Percentiles rank a stretch among this genome's conserved stretches.
These are phyloP conservation scores for Penicillium hesseltinei DNA, from an alignment of 2,329 filamentous ascomycete genomes.

Conservation along the genomic window DNA sequence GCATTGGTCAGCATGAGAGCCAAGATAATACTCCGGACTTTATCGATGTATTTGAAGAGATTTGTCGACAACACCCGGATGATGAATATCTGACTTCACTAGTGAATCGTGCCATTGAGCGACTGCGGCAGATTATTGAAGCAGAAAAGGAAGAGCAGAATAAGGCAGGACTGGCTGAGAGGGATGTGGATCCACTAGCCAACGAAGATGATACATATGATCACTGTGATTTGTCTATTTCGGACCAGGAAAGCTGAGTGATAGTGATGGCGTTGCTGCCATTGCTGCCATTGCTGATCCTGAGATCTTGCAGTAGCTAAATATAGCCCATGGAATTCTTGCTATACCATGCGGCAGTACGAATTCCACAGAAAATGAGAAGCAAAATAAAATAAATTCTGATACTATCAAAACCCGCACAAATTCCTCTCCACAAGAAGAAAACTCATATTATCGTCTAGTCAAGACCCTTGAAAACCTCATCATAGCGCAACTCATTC, in stretches of 20 bases:
- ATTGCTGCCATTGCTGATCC: too few relatives aligned
- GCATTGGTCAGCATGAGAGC: not conserved
- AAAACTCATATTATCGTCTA: not conserved
- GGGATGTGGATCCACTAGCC: not conserved
- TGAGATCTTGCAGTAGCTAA: not conserved
- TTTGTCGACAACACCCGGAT: not conserved
- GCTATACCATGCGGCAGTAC: not conserved
- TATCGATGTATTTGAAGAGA: not conserved
- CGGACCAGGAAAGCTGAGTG: not conserved
- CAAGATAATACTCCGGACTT: not conserved
- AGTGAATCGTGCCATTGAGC: not conserved
- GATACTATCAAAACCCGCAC: not conserved
- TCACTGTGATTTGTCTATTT: not conserved
- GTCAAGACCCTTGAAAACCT: conserved; percentile 46
- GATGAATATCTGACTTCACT: not conserved
- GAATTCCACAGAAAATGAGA: not conserved
- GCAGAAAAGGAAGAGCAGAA: not conserved
- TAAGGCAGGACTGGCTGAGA: not conserved
- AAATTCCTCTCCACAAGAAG: not conserved
- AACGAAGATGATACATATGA: not conserved
- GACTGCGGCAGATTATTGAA: not conserved
- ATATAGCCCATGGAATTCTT: not conserved
- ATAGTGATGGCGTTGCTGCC: not conserved
- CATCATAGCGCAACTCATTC: conserved; percentile 58
- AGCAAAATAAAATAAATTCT: not conserved